Conservation (phyloP, 495 filamentous ascomycete genomes). For the Aspergillus avenaceus region DNA sequence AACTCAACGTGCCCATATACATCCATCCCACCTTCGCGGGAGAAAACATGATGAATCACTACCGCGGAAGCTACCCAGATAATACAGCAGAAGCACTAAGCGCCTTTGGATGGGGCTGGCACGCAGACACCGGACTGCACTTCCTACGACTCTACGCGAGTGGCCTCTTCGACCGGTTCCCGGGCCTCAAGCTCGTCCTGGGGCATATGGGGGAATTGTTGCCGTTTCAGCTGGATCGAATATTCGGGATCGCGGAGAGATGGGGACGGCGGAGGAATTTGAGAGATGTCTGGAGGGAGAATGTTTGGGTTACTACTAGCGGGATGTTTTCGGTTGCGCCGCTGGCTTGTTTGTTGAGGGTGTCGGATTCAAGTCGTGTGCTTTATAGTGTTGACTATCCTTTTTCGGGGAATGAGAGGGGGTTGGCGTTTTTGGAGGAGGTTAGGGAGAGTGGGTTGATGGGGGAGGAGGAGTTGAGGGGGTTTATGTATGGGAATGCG, state of each 20-base stretch:
- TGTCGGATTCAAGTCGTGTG: slow-evolving; percentile 46
- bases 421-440: slow-evolving; percentile 43
- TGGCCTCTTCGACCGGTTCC: slow-evolving; percentile 47
- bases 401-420: slow-evolving; percentile 42
- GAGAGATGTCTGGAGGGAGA: slow-evolving; percentile 36
- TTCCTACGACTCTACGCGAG: slow-evolving; percentile 37
- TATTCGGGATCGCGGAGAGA: slow-evolving; percentile 20
- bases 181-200: slow-evolving; percentile 40
- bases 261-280: slow-evolving; percentile 23
- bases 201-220: slow-evolving; percentile 46
- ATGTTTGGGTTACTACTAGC: slow-evolving; percentile 37
- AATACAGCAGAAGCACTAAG: slow-evolving; percentile 30
- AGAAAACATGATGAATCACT: slow-evolving; percentile 25
- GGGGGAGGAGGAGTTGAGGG: slow-evolving; percentile 44
- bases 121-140: slow-evolving; percentile 42
- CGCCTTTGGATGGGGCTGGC: slow-evolving; percentile 40
- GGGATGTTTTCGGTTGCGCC: slow-evolving; percentile 25
- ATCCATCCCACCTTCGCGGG: slow-evolving; percentile 50
- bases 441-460: slow-evolving; percentile 49
- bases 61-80: slow-evolving; percentile 30
- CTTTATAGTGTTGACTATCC: slow-evolving; percentile 61
- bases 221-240: slow-evolving; percentile 38
- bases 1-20: slow-evolving; percentile 54
- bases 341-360: slow-evolving; percentile 41
- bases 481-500: slow-evolving; percentile 53